Conservation (phyloP, 352 stramenopile genomes). For the Globisporangium radiosum region DNA sequence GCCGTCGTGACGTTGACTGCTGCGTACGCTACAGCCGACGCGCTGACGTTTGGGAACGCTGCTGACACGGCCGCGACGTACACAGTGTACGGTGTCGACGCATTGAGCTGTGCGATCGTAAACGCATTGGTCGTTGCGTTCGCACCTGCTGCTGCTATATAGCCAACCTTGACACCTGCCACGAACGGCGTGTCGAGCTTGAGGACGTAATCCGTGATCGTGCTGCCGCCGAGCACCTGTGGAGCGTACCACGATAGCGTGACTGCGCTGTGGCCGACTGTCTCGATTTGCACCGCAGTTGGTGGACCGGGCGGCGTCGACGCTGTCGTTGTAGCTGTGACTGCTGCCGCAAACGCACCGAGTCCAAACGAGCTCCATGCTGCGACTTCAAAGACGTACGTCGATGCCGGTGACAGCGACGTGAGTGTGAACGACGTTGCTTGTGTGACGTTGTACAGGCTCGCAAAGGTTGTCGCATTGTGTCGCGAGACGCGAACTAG, state of each 20-base stretch:
- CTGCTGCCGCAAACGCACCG: constrained; percentile 21
- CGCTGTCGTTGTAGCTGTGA: constrained; percentile 23
- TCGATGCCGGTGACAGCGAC: constrained; percentile 18
- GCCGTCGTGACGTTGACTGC: constrained; percentile 17
- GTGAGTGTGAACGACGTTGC: constrained; percentile 30
- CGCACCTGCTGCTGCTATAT: not conserved
- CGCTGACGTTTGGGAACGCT: constrained; percentile 17
- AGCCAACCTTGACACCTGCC: not conserved
- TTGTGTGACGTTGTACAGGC: constrained; percentile 33
- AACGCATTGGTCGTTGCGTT: not conserved
- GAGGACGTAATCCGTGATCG: constrained; percentile 18
- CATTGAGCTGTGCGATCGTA: constrained; percentile 19
- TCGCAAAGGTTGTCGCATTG: constrained; percentile 16
- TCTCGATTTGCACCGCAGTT: constrained; percentile 4
- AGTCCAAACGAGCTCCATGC: constrained; percentile 43
- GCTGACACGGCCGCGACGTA: constrained; percentile 18
- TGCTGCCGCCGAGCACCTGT: constrained; percentile 30
- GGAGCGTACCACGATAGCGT: constrained; percentile 30
- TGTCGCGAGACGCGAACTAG: constrained; percentile 26
- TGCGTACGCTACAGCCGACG: not conserved
- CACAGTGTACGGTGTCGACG: constrained; percentile 31
- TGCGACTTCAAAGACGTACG: constrained; percentile 33
- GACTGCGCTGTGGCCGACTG: constrained; percentile 16
- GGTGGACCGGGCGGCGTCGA: constrained; percentile 24
- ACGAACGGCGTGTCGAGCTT: constrained; percentile 5